Evolutionary conservation across 257 asterid genomes (phyloP).

Genomic region (Solanum bulbocastanum): DNA sequence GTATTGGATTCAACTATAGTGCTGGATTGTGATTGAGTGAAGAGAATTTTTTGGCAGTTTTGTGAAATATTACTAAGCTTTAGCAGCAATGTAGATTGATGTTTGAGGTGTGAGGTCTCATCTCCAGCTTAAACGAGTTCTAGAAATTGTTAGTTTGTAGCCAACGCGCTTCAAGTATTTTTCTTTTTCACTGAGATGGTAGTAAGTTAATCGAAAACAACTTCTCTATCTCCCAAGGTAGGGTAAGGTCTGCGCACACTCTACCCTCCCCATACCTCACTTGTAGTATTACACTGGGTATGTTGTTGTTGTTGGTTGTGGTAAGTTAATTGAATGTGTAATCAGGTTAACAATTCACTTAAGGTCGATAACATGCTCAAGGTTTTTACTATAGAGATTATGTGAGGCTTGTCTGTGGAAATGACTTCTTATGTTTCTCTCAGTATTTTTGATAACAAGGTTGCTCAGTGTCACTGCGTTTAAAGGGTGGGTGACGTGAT

Average conservation of each 20-base stretch:
- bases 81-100: neutral
- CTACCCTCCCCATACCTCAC: neutral
- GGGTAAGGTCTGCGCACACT: neutral
- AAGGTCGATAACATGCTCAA: neutral
- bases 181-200: neutral
- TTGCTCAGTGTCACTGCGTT: neutral
- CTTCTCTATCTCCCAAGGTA: neutral
- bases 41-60: neutral
- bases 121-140: neutral
- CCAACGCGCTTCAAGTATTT: neutral
- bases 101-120: neutral
- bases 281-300: neutral
- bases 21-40: neutral
- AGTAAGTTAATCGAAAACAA: neutral
- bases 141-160: neutral
- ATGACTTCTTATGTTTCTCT: neutral
- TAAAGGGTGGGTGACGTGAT: neutral
- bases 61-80: neutral
- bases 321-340: neutral
- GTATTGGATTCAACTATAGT: neutral
- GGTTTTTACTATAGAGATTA: neutral
- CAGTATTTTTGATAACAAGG: neutral
- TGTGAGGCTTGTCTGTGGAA: neutral
- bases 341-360: neutral
- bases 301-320: neutral